phyloP scores from a whole-genome alignment of 139 green algal genomes.

The Closterium sp. region DNA sequence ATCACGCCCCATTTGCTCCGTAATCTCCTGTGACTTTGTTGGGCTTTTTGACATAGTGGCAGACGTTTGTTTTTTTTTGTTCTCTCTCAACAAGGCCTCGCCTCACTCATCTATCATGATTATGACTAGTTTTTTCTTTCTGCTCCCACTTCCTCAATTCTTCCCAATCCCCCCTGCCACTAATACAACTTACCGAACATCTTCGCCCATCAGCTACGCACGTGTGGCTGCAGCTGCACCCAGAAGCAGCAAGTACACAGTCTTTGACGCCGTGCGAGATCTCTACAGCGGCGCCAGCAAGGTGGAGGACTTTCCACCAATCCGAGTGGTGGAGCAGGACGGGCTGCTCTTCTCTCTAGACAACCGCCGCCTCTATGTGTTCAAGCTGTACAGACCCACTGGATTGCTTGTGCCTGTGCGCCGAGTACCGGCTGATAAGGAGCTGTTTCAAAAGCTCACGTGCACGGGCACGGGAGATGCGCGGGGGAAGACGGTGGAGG shows the following conservation, averaged over 20 bases:
- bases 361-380: constrained; percentile 12
- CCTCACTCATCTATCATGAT: too few relatives aligned
- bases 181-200: not conserved
- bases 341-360: not conserved
- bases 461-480: not conserved
- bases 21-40: too few relatives aligned
- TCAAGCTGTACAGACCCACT: not conserved
- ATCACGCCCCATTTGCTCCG: too few relatives aligned
- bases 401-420: not conserved
- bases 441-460: constrained; percentile 3
- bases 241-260: not conserved
- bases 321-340: not conserved
- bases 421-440: not conserved
- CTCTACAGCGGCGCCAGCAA: not conserved
- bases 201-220: not conserved
- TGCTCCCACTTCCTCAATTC: too few relatives aligned
- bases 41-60: too few relatives aligned
- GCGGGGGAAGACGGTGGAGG: not conserved
- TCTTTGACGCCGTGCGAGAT: not conserved
- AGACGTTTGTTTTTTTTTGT: too few relatives aligned
- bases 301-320: not conserved
- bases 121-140: too few relatives aligned
- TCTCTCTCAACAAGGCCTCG: too few relatives aligned
- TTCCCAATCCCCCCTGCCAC: not conserved
- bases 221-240: not conserved